Conservation (phyloP, 163 green algal species). For the Botryococcus braunii region DNA sequence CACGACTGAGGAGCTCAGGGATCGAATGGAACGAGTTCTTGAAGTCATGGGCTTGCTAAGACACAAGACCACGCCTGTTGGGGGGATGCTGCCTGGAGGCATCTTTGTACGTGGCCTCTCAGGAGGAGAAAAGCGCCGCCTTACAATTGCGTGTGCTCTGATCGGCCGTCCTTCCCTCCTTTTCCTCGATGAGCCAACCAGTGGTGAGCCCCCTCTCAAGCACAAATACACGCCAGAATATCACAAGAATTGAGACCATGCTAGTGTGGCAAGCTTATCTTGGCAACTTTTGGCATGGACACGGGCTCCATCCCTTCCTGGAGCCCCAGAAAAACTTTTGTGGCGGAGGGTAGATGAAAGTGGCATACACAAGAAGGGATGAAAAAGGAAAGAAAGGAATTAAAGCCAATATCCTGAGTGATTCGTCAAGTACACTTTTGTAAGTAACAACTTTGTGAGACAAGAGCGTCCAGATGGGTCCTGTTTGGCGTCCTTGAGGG, state of each 20-base stretch:
- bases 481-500: not conserved
- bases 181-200: conserved; percentile 41
- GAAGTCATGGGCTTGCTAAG: conserved; percentile 18
- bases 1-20: not conserved
- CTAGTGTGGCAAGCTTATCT: too few relatives aligned
- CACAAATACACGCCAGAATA: not conserved
- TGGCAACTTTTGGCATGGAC: too few relatives aligned
- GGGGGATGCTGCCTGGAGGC: conserved; percentile 39
- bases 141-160: conserved; percentile 38
- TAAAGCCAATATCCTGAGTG: too few relatives aligned
- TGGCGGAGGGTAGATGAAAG: too few relatives aligned
- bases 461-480: not conserved
- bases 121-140: conserved; percentile 39
- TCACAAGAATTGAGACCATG: too few relatives aligned
- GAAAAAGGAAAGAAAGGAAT: too few relatives aligned
- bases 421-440: too few relatives aligned
- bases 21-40: conserved; percentile 10
- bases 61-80: too few relatives aligned
- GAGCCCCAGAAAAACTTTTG: too few relatives aligned
- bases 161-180: conserved; percentile 27
- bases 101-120: conserved; percentile 41
- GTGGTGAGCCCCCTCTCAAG: not conserved
- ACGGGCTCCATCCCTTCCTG: too few relatives aligned
- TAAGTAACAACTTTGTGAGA: too few relatives aligned
- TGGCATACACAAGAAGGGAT: too few relatives aligned